phyloP scores from a whole-genome alignment of 192 early-diverging fungal species.

The Cetraspora pellucida region DNA sequence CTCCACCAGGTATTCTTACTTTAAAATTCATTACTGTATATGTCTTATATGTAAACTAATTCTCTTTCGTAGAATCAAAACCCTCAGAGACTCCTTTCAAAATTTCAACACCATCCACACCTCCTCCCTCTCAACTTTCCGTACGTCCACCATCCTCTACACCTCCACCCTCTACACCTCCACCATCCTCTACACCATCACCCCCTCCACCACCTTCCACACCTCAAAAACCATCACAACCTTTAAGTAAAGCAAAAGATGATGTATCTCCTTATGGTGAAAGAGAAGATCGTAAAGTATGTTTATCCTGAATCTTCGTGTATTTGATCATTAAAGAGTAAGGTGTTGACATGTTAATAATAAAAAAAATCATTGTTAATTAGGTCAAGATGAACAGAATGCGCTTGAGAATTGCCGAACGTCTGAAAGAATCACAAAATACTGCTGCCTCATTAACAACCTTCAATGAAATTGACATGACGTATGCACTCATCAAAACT shows the following conservation, averaged over 20 bases:
- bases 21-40: too few relatives aligned
- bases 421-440: slow-evolving; percentile 97
- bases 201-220: neutral
- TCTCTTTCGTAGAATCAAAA: neutral
- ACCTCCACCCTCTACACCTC: neutral
- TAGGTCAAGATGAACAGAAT: slow-evolving; percentile 97
- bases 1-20: too few relatives aligned
- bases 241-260: neutral
- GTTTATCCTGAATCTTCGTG: neutral
- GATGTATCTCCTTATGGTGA: slow-evolving; percentile 30
- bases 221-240: neutral
- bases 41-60: neutral
- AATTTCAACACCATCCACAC: neutral
- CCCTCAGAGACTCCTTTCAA: neutral
- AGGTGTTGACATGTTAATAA: neutral
- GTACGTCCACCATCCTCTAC: neutral
- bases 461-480: slow-evolving; percentile 99
- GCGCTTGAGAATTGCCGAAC: slow-evolving; percentile 90
- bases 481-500: neutral
- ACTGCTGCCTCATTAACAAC: slow-evolving; percentile 96
- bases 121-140: neutral
- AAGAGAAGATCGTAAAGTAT: slow-evolving; percentile 41
- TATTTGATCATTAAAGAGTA: slow-evolving; percentile 5
- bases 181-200: too few relatives aligned
- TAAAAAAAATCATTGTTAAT: neutral